These are phyloP conservation scores for Trypethelium eluteriae DNA, from an alignment of 495 filamentous ascomycete species.

Conservation along the genomic window DNA sequence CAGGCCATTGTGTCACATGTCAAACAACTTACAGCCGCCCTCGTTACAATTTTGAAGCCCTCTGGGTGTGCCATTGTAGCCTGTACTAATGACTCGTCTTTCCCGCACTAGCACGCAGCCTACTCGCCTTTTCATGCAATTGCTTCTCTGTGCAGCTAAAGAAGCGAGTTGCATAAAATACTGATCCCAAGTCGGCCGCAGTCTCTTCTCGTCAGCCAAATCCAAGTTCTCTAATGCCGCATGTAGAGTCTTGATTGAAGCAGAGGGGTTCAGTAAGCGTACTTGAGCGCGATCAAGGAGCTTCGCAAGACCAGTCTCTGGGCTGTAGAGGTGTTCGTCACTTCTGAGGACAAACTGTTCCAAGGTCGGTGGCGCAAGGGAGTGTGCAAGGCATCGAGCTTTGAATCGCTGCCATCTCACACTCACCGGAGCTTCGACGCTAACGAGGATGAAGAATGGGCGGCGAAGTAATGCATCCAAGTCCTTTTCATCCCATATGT, in stretches of 20 bases:
- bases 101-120: constrained; percentile 91
- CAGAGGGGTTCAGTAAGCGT: constrained; percentile 75
- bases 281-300: constrained; percentile 73
- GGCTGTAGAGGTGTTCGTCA: constrained; percentile 69
- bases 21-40: constrained; percentile 65
- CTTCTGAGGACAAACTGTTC: constrained; percentile 71
- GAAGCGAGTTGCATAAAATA: constrained; percentile 97
- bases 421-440: constrained; percentile 79
- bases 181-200: constrained; percentile 91
- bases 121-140: constrained; percentile 96
- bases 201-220: constrained; percentile 65
- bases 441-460: constrained; percentile 88
- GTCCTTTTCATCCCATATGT: constrained; percentile 59
- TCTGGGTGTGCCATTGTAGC: constrained; percentile 95
- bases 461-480: constrained; percentile 66
- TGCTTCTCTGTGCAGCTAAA: constrained; percentile 81
- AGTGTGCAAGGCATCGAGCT: constrained; percentile 41
- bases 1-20: background rate
- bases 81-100: constrained; percentile 81
- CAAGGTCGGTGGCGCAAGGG: constrained; percentile 48
- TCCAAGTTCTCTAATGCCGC: constrained; percentile 59
- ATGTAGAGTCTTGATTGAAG: constrained; percentile 60
- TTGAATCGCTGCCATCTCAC: constrained; percentile 71
- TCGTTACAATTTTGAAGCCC: constrained; percentile 83
- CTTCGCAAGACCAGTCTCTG: constrained; percentile 54